phyloP scores from a whole-genome alignment of 805 yeast species.

The Isabelozyma gotoi region DNA sequence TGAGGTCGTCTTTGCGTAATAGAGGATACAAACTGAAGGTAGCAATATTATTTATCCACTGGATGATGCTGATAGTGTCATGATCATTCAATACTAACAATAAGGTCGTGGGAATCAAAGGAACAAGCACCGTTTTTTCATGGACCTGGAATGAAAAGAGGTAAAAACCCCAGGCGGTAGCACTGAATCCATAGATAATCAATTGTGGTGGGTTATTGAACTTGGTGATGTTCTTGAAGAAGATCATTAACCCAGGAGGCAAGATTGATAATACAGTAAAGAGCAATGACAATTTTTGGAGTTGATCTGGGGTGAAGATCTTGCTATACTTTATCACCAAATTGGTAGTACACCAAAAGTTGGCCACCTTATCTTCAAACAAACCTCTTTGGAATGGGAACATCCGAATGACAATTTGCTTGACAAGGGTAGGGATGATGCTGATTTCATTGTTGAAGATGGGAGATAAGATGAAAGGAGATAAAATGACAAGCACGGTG shows the following conservation, averaged over 20 bases:
- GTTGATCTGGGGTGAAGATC: conserved; percentile 51
- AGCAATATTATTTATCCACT: conserved; percentile 86
- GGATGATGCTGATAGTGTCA: conserved; percentile 66
- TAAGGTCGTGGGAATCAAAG: conserved; percentile 80
- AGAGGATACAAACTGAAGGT: conserved; percentile 88
- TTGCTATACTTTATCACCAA: conserved; percentile 67
- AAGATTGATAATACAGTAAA: conserved; percentile 46
- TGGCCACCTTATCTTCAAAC: conserved; percentile 96
- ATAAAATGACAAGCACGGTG: conserved; percentile 50
- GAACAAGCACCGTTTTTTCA: conserved; percentile 87
- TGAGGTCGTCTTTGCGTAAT: conserved; percentile 70
- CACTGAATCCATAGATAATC: conserved; percentile 67
- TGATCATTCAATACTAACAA: conserved; percentile 56
- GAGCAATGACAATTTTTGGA: conserved; percentile 57
- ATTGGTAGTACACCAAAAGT: conserved; percentile 96
- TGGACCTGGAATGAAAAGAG: conserved; percentile 95
- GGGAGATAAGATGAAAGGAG: conserved; percentile 54
- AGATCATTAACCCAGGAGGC: conserved; percentile 30
- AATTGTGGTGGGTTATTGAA: conserved; percentile 6
- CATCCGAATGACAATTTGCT: conserved; percentile 63
- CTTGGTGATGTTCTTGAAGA: conserved; percentile 33
- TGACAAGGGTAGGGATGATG: conserved; percentile 28
- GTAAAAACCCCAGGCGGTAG: conserved; percentile 84
- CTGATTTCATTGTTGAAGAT: conserved; percentile 35
- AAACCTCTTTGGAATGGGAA: conserved; percentile 93